phyloP scores from a whole-genome alignment of 306 rosid species.

The Cyamopsis tetragonoloba region DNA sequence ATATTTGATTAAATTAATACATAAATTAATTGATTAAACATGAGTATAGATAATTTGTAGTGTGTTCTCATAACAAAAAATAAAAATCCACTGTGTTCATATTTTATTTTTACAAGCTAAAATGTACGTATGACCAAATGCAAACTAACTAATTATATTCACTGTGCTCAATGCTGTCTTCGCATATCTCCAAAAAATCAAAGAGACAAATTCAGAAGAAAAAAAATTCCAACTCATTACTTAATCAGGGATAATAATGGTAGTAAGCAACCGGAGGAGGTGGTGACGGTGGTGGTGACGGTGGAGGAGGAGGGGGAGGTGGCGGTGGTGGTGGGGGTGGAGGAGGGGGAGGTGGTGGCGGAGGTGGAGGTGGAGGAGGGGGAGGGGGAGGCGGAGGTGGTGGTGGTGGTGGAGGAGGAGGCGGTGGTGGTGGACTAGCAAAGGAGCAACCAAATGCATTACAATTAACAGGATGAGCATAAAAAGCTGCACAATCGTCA shows the following conservation, averaged over 20 bases:
- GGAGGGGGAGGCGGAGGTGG: rapidly evolving
- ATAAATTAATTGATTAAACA: no score
- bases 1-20: no score
- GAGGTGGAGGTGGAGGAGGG: rapidly evolving
- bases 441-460: conserved; percentile 43
- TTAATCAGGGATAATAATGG: conserved; percentile 26
- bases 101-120: neutral
- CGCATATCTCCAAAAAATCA: neutral
- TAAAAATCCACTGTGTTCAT: neutral
- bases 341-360: rapidly evolving
- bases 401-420: rapidly evolving
- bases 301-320: rapidly evolving
- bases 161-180: neutral
- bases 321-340: neutral
- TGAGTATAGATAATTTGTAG: no score
- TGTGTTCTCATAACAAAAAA: no score
- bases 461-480: conserved; percentile 51
- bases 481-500: conserved; percentile 50
- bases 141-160: conserved; percentile 3
- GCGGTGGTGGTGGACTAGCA: neutral
- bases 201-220: neutral
- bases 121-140: neutral
- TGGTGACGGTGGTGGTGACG: neutral
- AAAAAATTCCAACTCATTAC: neutral
- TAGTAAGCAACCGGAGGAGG: conserved; percentile 15